Conservation (phyloP, 768 basidiomycete species). For the Boletus subparvulus region DNA sequence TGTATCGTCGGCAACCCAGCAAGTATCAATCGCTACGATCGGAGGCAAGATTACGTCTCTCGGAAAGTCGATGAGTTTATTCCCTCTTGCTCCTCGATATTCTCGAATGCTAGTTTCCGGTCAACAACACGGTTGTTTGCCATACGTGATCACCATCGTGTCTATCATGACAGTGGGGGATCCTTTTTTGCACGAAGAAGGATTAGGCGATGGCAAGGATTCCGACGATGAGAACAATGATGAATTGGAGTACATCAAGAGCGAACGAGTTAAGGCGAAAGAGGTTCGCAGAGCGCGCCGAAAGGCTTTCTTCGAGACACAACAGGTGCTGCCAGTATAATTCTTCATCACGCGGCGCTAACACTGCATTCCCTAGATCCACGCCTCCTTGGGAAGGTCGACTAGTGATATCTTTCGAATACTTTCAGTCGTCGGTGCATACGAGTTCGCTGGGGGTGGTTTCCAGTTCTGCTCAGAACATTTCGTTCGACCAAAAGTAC, state of each 20-base stretch:
- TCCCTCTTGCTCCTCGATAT: conserved; percentile 91
- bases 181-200: conserved; percentile 88
- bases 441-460: conserved; percentile 85
- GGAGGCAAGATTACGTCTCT: conserved; percentile 81
- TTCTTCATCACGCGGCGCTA: not conserved
- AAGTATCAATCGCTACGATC: conserved; percentile 24
- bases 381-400: conserved; percentile 75
- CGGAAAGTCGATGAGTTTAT: conserved; percentile 90
- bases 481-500: conserved; percentile 87
- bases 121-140: conserved; percentile 84
- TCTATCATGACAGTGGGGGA: conserved; percentile 92
- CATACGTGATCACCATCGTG: conserved; percentile 89
- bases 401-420: conserved; percentile 85
- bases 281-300: conserved; percentile 61
- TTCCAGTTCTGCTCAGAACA: conserved; percentile 82
- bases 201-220: conserved; percentile 45
- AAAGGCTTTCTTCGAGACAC: conserved; percentile 79
- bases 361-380: conserved; percentile 46
- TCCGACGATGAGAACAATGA: conserved; percentile 39
- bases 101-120: conserved; percentile 93
- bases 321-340: conserved; percentile 52
- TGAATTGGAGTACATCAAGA: conserved; percentile 46
- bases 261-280: conserved; percentile 48
- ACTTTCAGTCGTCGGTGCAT: conserved; percentile 94
- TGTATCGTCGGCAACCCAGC: conserved; percentile 18